Conservation (phyloP, 768 basidiomycete genomes). For the Suillus decipiens region DNA sequence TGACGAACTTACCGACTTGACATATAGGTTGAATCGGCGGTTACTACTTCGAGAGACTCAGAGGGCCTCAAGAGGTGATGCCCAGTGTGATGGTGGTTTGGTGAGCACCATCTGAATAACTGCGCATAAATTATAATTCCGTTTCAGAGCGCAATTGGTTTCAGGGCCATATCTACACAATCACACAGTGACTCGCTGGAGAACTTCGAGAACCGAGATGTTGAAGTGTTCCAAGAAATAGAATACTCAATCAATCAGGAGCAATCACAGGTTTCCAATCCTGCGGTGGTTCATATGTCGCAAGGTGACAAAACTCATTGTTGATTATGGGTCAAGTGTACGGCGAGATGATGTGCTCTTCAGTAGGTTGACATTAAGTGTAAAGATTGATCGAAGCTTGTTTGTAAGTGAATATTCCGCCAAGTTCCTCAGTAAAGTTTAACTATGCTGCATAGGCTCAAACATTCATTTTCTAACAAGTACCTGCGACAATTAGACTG, state of each 20-base stretch:
- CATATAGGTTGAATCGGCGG: neutral
- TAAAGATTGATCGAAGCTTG: neutral
- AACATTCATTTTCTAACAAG: too few species aligned
- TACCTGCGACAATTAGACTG: too few species aligned
- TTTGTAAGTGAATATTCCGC: neutral
- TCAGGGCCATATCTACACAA: neutral
- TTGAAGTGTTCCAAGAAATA: neutral
- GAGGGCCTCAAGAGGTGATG: neutral
- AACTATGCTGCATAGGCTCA: neutral
- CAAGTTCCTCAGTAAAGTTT: neutral
- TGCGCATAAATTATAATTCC: neutral
- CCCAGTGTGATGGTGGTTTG: neutral
- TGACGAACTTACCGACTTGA: neutral
- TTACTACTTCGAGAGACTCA: neutral
- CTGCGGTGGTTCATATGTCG: neutral
- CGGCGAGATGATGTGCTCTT: neutral
- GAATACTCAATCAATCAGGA: neutral
- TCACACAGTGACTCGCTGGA: neutral
- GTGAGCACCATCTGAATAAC: neutral
- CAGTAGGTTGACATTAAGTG: neutral
- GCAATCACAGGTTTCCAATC: neutral
- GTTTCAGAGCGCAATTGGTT: neutral
- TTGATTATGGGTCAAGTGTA: neutral
- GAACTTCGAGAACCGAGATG: neutral
- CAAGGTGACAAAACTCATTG: neutral